Conservation (phyloP, 2,329 filamentous ascomycete genomes). For the Penicillium concentricum region DNA sequence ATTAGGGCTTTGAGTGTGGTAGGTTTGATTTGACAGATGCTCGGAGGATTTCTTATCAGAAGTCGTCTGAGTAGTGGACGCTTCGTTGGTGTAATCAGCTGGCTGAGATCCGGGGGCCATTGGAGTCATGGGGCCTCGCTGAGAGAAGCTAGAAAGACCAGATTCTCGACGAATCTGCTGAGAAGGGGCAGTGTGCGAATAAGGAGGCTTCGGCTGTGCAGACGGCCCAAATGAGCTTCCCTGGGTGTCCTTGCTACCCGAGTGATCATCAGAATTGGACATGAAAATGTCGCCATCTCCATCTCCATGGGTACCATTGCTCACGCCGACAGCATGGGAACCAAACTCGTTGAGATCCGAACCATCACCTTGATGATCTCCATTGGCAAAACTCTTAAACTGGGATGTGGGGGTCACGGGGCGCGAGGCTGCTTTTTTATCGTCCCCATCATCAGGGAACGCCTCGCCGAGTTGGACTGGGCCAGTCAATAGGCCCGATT, state of each 20-base stretch:
- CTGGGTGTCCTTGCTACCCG: conserved; percentile 44
- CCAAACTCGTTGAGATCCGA: conserved; percentile 39
- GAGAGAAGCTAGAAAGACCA: conserved; percentile 48
- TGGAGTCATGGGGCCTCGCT: conserved; percentile 55
- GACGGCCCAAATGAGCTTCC: conserved; percentile 52
- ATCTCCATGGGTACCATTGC: conserved; percentile 55
- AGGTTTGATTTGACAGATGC: conserved; percentile 65
- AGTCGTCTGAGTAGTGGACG: conserved; percentile 82
- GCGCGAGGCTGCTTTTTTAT: conserved; percentile 47
- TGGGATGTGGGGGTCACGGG: conserved; percentile 58
- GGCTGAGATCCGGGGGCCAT: conserved; percentile 59
- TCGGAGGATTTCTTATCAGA: conserved; percentile 79
- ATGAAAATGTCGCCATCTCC: conserved; percentile 62
- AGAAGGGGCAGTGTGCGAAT: conserved; percentile 48
- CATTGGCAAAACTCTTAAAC: conserved; percentile 53
- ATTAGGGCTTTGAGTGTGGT: conserved; percentile 65
- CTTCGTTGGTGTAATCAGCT: conserved; percentile 73
- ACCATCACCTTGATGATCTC: conserved; percentile 48
- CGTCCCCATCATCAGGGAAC: conserved; percentile 46
- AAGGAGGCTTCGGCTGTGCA: conserved; percentile 48
- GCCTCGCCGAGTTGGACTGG: conserved; percentile 64
- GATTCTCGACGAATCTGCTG: conserved; percentile 47
- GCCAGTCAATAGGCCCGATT: conserved; percentile 50
- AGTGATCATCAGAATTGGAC: conserved; percentile 51
- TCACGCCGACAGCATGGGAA: conserved; percentile 46